Evolutionary conservation across 2,329 filamentous ascomycete species (phyloP), one percentile per base, ranked within the genome.

Genomic region (Penicillium sp.): DNA sequence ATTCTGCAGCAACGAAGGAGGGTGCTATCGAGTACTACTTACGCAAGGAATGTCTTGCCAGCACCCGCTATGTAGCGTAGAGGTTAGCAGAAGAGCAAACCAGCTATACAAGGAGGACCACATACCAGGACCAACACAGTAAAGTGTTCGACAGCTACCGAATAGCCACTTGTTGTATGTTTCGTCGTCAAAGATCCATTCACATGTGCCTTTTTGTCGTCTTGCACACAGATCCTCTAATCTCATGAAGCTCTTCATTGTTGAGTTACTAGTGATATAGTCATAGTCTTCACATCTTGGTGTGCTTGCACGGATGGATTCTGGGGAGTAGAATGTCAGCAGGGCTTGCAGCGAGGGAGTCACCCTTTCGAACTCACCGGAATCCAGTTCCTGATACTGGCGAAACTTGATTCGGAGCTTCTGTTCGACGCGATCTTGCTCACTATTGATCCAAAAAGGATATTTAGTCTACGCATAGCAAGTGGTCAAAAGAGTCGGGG

Each of bases 11-110:
- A 13, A n/a, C 10, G 35, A 31, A 49, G 11, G 31, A 49, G 11
- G 37, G 7, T 14, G 1, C 27, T 27, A 27, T 3, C 3, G 11
- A 18, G 10, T 5, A 0, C 18, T 10, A 67, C 71, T 62, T 31
- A 73, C 71, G 70, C 61, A n/a, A 73, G 55, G 53, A 73, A 73
- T 0, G 69, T 73, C 43, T 73, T 73, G 0, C 69, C 70, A 13
- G 62, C 70, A n/a, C 72, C 71, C 37, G 72, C 71, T 43, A 43
- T 43, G 6, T 19, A 40, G n/a, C 18, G 39, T 18, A 73, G 41
- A 22, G 27, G 10, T 49, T 35, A 19, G n/a, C 19, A 35, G 19
- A 49, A 16, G 3, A 19, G 22, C n/a, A n/a, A 14, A 18, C 46
- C n/a, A 2, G 10, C 14, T 43, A 16, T 18, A 18, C 22, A 19